Evolutionary conservation across 2,329 filamentous ascomycete species (phyloP).

Genomic region (Ceratocystis harringtonii): DNA sequence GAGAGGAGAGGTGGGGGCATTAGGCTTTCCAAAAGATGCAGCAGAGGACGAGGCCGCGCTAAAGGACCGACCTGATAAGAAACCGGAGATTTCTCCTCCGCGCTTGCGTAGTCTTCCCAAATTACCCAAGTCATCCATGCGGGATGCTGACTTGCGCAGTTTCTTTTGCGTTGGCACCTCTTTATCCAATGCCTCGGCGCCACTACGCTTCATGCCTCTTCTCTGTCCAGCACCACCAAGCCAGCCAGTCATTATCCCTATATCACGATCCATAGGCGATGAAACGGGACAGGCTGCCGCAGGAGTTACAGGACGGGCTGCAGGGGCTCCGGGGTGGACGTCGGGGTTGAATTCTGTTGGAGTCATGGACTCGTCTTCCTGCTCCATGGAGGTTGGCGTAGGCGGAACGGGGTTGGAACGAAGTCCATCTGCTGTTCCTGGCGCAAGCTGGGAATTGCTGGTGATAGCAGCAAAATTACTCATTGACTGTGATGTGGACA

Average conservation of each 20-base stretch:
- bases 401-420: conserved; percentile 15
- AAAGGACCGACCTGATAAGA: conserved; percentile 17
- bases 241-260: conserved; percentile 10
- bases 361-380: conserved; percentile 9
- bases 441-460: conserved; percentile 10
- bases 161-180: conserved; percentile 30
- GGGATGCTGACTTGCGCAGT: conserved; percentile 37
- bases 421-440: conserved; percentile 11
- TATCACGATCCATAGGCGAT: conserved; percentile 16
- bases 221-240: conserved; percentile 19
- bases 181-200: conserved; percentile 26
- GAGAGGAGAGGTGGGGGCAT: conserved; percentile 15
- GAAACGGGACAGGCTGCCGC: conserved; percentile 19
- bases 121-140: conserved; percentile 28
- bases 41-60: conserved; percentile 23
- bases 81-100: conserved; percentile 17
- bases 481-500: conserved; percentile 15
- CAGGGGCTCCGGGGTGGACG: conserved; percentile 19
- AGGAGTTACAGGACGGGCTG: conserved; percentile 15
- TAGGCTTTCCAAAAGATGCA: conserved; percentile 16
- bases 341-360: conserved; percentile 12
- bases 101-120: conserved; percentile 24
- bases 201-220: conserved; percentile 37
- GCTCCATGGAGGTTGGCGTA: conserved; percentile 13
- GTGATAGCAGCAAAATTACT: conserved; percentile 14